Percentiles rank a stretch among this genome's conserved stretches.
Evolutionary conservation across 2,329 filamentous ascomycete species (phyloP).

Genomic region (Talaromyces sp.): DNA sequence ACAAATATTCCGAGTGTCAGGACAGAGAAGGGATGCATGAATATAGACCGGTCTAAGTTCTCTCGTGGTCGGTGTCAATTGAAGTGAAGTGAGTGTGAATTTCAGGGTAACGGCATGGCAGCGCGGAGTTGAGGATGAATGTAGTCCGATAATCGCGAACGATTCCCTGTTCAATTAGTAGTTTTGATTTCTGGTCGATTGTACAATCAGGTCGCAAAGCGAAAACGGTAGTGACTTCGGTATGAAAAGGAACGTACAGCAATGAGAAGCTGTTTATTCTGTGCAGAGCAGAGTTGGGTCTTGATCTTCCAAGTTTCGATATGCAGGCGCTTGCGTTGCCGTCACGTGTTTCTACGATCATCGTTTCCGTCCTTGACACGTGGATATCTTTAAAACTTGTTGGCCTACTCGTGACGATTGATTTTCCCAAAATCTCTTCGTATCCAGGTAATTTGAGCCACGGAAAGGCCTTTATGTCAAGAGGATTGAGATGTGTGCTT

Average conservation of each 20-base stretch:
- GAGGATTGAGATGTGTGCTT: neutral
- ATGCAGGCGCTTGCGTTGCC: neutral
- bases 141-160: neutral
- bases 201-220: neutral
- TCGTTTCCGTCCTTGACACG: neutral
- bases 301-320: neutral
- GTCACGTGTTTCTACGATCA: constrained; percentile 2
- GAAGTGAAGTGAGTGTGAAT: neutral
- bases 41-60: constrained; percentile 25
- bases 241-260: neutral
- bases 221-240: neutral
- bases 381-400: neutral
- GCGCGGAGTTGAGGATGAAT: neutral
- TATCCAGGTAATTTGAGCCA: neutral
- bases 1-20: constrained; percentile 97
- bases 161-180: neutral
- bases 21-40: constrained; percentile 96
- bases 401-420: neutral
- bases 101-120: constrained; percentile 2
- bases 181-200: neutral
- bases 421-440: neutral
- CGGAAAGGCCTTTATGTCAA: neutral
- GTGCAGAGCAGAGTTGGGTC: neutral
- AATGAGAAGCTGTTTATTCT: neutral
- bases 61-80: constrained; percentile 20